A percentile compares a stretch with the other conserved stretches of the same genome.
Evolutionary conservation across 208 protist species (phyloP).

Genomic region (Leishmania braziliensis): DNA sequence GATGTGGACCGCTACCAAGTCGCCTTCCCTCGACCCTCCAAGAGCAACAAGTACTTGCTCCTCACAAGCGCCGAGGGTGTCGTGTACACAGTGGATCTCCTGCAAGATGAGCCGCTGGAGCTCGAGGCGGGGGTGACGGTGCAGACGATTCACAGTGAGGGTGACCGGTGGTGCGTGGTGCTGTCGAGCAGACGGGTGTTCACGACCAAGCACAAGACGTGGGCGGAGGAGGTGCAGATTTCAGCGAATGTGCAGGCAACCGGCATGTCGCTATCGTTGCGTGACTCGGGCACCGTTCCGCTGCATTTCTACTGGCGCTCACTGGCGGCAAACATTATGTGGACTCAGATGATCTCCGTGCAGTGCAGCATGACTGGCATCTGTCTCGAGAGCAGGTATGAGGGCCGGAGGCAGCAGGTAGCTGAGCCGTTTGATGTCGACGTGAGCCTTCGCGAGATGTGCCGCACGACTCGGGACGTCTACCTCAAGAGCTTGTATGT

Average conservation of each 20-base stretch:
- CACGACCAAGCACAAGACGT: slow-evolving; percentile 14
- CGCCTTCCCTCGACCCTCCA: slow-evolving; percentile 29
- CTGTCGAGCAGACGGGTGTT: slow-evolving; percentile 18
- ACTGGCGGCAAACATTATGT: slow-evolving; percentile 34
- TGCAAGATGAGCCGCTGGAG: slow-evolving; percentile 32
- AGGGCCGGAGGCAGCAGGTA: slow-evolving; percentile 33
- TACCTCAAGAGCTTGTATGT: slow-evolving; percentile 36
- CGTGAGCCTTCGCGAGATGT: slow-evolving; percentile 47
- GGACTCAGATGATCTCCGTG: slow-evolving; percentile 30
- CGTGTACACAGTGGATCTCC: slow-evolving; percentile 20
- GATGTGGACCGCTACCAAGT: slow-evolving; percentile 30
- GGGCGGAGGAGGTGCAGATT: slow-evolving; percentile 29
- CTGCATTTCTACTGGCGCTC: slow-evolving; percentile 30
- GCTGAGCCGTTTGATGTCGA: slow-evolving; percentile 52
- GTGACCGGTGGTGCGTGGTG: slow-evolving; percentile 24
- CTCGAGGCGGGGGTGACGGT: slow-evolving; percentile 33
- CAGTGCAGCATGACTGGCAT: slow-evolving; percentile 54
- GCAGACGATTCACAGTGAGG: slow-evolving; percentile 14
- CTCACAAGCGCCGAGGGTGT: slow-evolving; percentile 28
- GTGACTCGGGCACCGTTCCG: slow-evolving; percentile 27
- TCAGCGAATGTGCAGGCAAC: slow-evolving; percentile 33
- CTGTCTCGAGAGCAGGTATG: slow-evolving; percentile 41
- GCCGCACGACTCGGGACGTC: slow-evolving; percentile 20
- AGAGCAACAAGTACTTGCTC: slow-evolving; percentile 37
- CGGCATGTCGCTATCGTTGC: slow-evolving; percentile 25